Evolutionary conservation across 1,284 basidiomycete species (phyloP), one percentile per base, ranked within the genome.

Genomic region (Sporisorium sorghi): DNA sequence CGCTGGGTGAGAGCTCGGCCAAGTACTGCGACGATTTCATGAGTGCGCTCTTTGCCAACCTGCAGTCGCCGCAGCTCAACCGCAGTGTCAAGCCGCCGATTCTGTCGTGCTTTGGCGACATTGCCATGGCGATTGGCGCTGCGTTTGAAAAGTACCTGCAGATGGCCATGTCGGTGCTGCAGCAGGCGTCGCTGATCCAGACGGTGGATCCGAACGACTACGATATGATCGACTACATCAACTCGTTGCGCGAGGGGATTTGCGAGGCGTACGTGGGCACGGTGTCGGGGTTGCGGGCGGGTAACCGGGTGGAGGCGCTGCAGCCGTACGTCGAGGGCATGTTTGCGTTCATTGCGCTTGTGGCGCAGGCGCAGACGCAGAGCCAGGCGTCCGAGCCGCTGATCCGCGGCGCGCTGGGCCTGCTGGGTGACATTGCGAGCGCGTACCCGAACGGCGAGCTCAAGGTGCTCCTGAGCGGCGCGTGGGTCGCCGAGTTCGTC

Each of bases 191-290:
- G 23, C 87, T 90, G 43, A 89, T 82, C 55, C 78, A 76, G 58
- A 60, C 76, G n/a, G 48, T 61, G 23, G 52, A 72, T 54, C 33
- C 64, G 17, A 63, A 90, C 55, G 93, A 95, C 83, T 93, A 90
- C 76, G 94, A 96, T 73, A 89, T 94, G 67, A 88, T 94, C 65
- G 96, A 99, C 78, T 99, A 99, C 84, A 93, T 97, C 64, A 89
- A 90, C 69, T 89, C 90, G 56, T 88, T 99, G 69, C 90, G 96
- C 40, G 96, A 99, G 84, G 93, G 94, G 46, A 97, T 99, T 75
- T 87, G 97, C 42, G 97, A 99, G 85, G 95, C 96, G 4, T 98
- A 97, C 83, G 95, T 93, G 10, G 95, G 97, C 49, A 92, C 98
- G 73, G 90, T 97, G 64, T 91, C 93, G 48, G 94, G 93, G 8